These are phyloP conservation scores for Micractinium sp. DNA, from an alignment of 139 green algal species.

Conservation along the genomic window DNA sequence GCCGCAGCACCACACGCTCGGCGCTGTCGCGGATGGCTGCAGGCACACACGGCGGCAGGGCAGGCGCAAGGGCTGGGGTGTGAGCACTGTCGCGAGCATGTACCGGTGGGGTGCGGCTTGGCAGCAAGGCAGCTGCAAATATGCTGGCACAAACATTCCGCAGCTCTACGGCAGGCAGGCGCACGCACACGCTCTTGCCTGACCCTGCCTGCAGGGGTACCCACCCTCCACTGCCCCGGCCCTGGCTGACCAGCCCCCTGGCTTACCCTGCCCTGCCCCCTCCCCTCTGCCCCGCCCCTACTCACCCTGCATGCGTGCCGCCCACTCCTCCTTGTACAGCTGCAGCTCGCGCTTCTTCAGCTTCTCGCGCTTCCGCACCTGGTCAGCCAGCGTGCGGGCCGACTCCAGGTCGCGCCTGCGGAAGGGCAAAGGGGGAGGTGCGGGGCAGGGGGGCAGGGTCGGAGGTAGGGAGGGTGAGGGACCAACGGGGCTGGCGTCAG, in stretches of 20 bases:
- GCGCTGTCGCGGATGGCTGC: slow-evolving; percentile 21
- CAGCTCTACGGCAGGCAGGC: background rate
- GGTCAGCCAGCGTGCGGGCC: slow-evolving; percentile 57
- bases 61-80: background rate
- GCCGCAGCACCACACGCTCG: background rate
- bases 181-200: too few relatives aligned
- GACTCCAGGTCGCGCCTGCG: slow-evolving; percentile 52
- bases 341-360: slow-evolving; percentile 50
- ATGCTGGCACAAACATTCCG: too few relatives aligned
- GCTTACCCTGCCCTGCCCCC: too few relatives aligned
- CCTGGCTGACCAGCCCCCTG: background rate
- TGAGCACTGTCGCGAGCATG: background rate
- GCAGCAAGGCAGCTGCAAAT: too few relatives aligned
- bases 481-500: too few relatives aligned
- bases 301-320: slow-evolving; percentile 32
- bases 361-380: slow-evolving; percentile 56
- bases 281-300: background rate
- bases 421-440: background rate
- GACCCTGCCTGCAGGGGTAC: too few relatives aligned
- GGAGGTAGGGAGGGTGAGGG: background rate
- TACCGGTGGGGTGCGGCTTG: too few relatives aligned
- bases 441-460: background rate
- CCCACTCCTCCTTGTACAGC: slow-evolving; percentile 47
- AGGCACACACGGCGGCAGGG: background rate
- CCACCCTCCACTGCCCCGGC: background rate